These are phyloP conservation scores for Myxozyma melibiosi DNA, from an alignment of 805 yeast genomes.

Conservation along the genomic window DNA sequence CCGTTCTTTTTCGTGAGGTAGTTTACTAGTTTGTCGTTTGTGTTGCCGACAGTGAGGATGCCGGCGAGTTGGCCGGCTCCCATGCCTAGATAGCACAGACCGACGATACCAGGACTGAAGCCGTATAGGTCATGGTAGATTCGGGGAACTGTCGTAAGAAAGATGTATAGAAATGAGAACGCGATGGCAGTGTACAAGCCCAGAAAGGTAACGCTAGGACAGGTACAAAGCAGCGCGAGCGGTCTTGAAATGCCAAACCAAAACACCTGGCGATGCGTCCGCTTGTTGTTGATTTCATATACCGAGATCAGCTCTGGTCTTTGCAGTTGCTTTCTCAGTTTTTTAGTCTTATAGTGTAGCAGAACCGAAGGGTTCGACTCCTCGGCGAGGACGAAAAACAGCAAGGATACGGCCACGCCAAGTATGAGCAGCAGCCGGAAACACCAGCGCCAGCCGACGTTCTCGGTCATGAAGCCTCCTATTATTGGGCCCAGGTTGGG, in stretches of 20 bases:
- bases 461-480: conserved; percentile 58
- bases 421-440: conserved; percentile 54
- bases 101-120: conserved; percentile 51
- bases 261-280: conserved; percentile 46
- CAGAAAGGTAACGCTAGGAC: conserved; percentile 58
- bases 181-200: conserved; percentile 60
- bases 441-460: conserved; percentile 53
- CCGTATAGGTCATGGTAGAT: conserved; percentile 53
- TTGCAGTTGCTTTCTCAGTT: conserved; percentile 50
- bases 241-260: conserved; percentile 57
- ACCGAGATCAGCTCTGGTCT: conserved; percentile 46
- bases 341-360: conserved; percentile 63
- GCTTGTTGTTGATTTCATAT: conserved; percentile 45
- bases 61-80: conserved; percentile 59
- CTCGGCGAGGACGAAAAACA: conserved; percentile 53
- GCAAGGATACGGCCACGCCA: conserved; percentile 9
- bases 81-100: conserved; percentile 61
- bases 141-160: conserved; percentile 60
- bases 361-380: conserved; percentile 89
- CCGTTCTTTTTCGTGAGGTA: conserved; percentile 38
- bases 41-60: conserved; percentile 50
- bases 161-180: conserved; percentile 59
- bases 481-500: conserved; percentile 52
- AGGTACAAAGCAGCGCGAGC: conserved; percentile 48
- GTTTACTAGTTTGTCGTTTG: conserved; percentile 48